Conservation (phyloP, 1,284 basidiomycete genomes). For the Pyrrhoderma lamaoense region DNA sequence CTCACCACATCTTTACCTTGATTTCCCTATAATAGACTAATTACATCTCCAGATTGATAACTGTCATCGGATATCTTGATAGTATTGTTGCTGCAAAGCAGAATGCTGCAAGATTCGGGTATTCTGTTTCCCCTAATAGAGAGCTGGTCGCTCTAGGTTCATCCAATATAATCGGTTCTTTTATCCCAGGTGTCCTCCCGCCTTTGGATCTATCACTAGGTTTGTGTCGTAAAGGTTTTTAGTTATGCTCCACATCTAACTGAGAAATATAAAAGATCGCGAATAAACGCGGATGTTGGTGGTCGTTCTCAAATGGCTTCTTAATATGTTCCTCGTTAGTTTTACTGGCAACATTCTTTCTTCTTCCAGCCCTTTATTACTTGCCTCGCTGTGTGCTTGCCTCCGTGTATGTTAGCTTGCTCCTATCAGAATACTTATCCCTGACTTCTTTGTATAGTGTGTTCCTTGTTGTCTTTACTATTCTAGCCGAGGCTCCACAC, state of each 20-base stretch:
- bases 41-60: conserved; percentile 46
- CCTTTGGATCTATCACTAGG: conserved; percentile 86
- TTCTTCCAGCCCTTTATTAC: conserved; percentile 71
- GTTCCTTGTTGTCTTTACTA: conserved; percentile 74
- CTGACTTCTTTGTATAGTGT: conserved; percentile 41
- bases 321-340: conserved; percentile 71
- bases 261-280: conserved; percentile 43
- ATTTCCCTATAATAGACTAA: background rate
- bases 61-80: conserved; percentile 74
- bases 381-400: conserved; percentile 80
- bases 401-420: conserved; percentile 46
- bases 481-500: conserved; percentile 82
- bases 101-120: conserved; percentile 74
- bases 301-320: conserved; percentile 82
- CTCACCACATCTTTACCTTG: background rate
- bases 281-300: conserved; percentile 83
- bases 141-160: conserved; percentile 86
- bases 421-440: background rate
- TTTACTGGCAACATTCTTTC: conserved; percentile 79
- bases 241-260: background rate
- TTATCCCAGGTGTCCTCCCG: conserved; percentile 79
- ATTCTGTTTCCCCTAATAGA: conserved; percentile 86
- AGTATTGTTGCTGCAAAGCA: conserved; percentile 85
- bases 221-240: conserved; percentile 22
- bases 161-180: conserved; percentile 71